A percentile compares a stretch with the other conserved stretches of the same genome.
Evolutionary conservation across 306 rosid genomes (phyloP).

Genomic region (Cucumis hystrix): DNA sequence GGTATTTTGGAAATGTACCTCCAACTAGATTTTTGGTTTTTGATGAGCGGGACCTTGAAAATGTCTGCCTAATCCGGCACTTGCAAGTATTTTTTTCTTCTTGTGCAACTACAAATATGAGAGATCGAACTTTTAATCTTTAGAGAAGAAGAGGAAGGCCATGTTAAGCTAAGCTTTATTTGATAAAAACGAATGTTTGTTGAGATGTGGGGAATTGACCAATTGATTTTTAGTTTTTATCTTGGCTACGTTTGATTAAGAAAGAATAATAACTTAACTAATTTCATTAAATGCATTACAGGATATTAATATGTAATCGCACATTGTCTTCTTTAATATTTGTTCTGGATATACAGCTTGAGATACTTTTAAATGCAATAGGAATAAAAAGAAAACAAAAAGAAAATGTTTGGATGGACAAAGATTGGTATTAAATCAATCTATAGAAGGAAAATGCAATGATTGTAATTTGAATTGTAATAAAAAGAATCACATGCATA

Average conservation of each 20-base stretch:
- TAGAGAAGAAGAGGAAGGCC: too few species aligned
- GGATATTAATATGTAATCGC: not conserved
- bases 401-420: not conserved
- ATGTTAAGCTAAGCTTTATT: too few species aligned
- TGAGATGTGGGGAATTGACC: too few species aligned
- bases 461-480: not conserved
- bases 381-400: not conserved
- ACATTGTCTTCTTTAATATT: not conserved
- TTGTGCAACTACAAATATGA: too few species aligned
- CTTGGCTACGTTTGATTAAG: not conserved
- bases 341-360: not conserved
- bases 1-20: too few species aligned
- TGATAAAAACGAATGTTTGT: too few species aligned
- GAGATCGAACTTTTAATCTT: too few species aligned
- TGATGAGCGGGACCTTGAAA: too few species aligned
- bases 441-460: not conserved
- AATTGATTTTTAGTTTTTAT: not conserved
- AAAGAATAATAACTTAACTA: not conserved
- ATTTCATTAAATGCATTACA: not conserved
- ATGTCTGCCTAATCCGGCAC: too few species aligned
- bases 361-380: not conserved
- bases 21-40: too few species aligned
- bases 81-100: too few species aligned
- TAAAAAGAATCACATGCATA: not conserved
- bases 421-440: not conserved